Evolutionary conservation across 164 flowering plant genomes (phyloP), one percentile per base, ranked within the genome.

Genomic region (Annona squamosa): DNA sequence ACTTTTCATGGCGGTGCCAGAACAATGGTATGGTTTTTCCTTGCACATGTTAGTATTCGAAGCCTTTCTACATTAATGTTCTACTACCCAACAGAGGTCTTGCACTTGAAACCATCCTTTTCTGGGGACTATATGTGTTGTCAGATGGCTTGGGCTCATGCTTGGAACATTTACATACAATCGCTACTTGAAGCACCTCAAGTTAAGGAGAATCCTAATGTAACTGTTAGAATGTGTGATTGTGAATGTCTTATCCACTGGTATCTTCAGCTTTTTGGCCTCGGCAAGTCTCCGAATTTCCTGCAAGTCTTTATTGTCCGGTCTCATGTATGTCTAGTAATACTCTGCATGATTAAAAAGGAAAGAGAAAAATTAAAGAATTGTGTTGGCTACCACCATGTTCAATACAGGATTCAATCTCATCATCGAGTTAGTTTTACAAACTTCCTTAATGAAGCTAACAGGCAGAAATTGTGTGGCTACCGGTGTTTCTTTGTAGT

Each of bases 1-100:
- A 67, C 73, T 75, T 72, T 41, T 67, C 79, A n/a, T 72, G 80
- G 81, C 75, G 79, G 80, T 77, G 74, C 64, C 86, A 93, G 97
- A 81, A 94, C 98, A 42, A 94, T 94, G 97, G 78, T 92, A 63
- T 94, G 98, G 98, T 94, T 94, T 84, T 90, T 94, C 87, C 74
- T 94, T 43, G 94, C 97, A 19, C 84, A 85, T 63, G 78, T 92
- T 61, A 84, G 89, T 45, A 59, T 89, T 78, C 98, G 97, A 68
- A 92, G 90, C 78, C 83, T 94, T 56, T 90, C 97, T 57, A 90
- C 97, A 1, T 82, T 87, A 59, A 94, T 94, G 93, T 94, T 94
- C 80, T 92, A 90, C 77, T 90, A 94, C 84, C 96, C 89, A 83
- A 88, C 98, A 3, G 98, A 94, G 82, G 74, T 83, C 82, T 83